Evolutionary conservation across 305 asterid genomes (phyloP).

Genomic region (Rubia balearica): DNA sequence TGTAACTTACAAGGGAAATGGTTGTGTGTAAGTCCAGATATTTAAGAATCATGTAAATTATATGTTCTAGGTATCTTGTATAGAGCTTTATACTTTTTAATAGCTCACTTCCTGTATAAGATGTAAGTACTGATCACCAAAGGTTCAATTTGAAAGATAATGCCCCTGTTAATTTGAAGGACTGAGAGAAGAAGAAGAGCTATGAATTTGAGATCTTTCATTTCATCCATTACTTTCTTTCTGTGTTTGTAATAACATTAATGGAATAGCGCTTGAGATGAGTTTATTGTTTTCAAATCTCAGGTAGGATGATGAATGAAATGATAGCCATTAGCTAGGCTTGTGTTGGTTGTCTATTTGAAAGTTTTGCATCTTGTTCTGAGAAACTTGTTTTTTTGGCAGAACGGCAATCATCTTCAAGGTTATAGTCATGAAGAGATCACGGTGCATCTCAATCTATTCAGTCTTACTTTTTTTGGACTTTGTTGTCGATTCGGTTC

Average conservation of each 20-base stretch:
- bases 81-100: neutral
- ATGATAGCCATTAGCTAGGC: neutral
- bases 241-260: neutral
- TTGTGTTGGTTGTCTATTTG: neutral
- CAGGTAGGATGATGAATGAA: neutral
- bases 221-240: neutral
- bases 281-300: neutral
- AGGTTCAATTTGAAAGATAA: neutral
- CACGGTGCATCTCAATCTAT: conserved; percentile 25
- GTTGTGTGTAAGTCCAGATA: neutral
- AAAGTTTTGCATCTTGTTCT: conserved; percentile 14
- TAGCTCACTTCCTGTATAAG: neutral
- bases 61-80: neutral
- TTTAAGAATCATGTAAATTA: neutral
- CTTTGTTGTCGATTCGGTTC: neutral
- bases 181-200: neutral
- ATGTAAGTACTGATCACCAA: neutral
- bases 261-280: neutral
- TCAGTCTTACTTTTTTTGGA: neutral
- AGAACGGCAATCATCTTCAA: conserved; percentile 62
- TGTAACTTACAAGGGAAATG: neutral
- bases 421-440: conserved; percentile 56
- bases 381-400: conserved; percentile 23
- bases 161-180: neutral
- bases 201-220: conserved; percentile 5